Evolutionary conservation across 2,329 filamentous ascomycete species (phyloP).

Genomic region (Neocatenulostroma microsporum): DNA sequence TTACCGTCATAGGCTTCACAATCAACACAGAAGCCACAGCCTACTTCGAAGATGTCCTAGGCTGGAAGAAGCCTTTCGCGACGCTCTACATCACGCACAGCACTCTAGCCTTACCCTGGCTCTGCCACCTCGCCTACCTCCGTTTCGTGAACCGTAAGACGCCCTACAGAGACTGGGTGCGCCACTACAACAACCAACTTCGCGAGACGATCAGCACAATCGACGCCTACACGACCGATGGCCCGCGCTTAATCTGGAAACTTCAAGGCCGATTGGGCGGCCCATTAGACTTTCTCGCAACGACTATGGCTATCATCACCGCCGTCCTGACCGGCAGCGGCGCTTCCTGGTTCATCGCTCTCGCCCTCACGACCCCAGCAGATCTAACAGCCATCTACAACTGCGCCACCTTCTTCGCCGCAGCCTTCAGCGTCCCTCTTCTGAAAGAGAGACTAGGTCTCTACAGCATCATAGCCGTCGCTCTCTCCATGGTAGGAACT

Average conservation of each 20-base stretch:
- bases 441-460: conserved; percentile 24
- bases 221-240: conserved; percentile 23
- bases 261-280: conserved; percentile 18
- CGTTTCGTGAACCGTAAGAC: conserved; percentile 17
- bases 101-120: conserved; percentile 26
- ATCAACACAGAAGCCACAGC: conserved; percentile 28
- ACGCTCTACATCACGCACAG: conserved; percentile 28
- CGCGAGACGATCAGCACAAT: conserved; percentile 22
- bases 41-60: conserved; percentile 26
- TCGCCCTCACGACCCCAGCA: conserved; percentile 26
- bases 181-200: conserved; percentile 25
- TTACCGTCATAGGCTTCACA: conserved; percentile 25
- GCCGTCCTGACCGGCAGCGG: conserved; percentile 25
- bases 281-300: conserved; percentile 25
- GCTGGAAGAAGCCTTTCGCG: conserved; percentile 28
- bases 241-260: conserved; percentile 19
- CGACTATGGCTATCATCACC: conserved; percentile 24
- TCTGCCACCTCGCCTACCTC: conserved; percentile 18
- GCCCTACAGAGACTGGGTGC: conserved; percentile 21
- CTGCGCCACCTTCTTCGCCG: conserved; percentile 28
- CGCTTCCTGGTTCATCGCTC: conserved; percentile 25
- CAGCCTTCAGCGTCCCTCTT: conserved; percentile 25
- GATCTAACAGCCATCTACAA: conserved; percentile 31
- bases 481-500: conserved; percentile 25
- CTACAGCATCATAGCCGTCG: conserved; percentile 23